These are phyloP conservation scores for Lachancea thermotolerans DNA, from an alignment of 805 yeast genomes.

Conservation along the genomic window DNA sequence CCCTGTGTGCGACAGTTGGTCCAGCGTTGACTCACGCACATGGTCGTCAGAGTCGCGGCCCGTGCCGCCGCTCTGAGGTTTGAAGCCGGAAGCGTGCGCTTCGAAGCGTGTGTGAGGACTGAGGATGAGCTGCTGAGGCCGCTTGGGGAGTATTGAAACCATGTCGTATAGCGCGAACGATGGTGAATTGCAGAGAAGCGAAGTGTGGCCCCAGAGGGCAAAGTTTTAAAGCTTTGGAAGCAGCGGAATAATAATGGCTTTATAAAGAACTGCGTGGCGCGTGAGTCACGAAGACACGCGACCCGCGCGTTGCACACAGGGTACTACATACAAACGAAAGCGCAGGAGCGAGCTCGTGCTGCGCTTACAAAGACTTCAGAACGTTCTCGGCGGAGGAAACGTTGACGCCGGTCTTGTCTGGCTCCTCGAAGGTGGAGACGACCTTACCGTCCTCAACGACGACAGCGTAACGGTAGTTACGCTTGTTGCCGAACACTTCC, in stretches of 20 bases:
- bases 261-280: no score
- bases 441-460: constrained; percentile 72
- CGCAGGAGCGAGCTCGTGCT: not conserved
- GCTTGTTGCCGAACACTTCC: constrained; percentile 64
- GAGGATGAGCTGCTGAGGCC: not conserved
- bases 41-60: not conserved
- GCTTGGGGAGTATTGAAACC: no score
- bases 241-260: no score
- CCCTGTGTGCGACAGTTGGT: not conserved
- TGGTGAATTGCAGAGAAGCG: no score
- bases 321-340: not conserved
- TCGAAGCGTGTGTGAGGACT: not conserved
- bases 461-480: constrained; percentile 72
- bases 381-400: constrained; percentile 38
- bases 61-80: not conserved
- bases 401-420: constrained; percentile 68
- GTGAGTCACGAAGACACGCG: no score
- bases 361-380: constrained; percentile 19
- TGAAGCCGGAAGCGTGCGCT: not conserved
- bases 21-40: not conserved
- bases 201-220: no score
- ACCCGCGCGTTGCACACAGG: no score
- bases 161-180: no score
- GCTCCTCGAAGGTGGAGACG: constrained; percentile 61
- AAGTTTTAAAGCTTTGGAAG: no score